phyloP scores from a whole-genome alignment of 2,329 filamentous ascomycete genomes.

The Pyrenochaeta sp. region DNA sequence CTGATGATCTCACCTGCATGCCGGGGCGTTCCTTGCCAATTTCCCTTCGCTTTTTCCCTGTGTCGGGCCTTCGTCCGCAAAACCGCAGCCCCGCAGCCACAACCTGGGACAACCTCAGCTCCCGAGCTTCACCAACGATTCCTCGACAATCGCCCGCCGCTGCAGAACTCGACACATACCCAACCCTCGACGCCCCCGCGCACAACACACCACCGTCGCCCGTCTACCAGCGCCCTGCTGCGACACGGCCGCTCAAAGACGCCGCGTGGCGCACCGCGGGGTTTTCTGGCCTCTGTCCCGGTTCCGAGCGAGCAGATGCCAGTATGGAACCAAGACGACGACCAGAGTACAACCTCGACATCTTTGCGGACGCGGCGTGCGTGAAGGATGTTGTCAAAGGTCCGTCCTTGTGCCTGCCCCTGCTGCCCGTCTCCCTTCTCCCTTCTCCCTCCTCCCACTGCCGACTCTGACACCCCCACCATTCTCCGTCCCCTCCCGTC shows the following conservation, averaged over 20 bases:
- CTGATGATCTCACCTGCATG: slow-evolving; percentile 30
- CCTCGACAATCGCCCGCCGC: slow-evolving; percentile 7
- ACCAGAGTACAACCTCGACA: slow-evolving; percentile 91
- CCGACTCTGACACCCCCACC: too few relatives aligned
- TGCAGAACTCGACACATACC: background rate
- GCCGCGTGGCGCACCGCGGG: slow-evolving; percentile 20
- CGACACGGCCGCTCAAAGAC: slow-evolving; percentile 16
- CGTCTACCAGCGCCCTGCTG: slow-evolving; percentile 11
- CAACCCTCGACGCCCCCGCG: background rate
- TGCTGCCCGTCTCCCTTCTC: slow-evolving; percentile 4
- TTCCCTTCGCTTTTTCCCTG: slow-evolving; percentile 14
- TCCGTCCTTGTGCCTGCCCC: slow-evolving; percentile 57
- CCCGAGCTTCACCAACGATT: slow-evolving; percentile 14
- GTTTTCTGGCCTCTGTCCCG: slow-evolving; percentile 15
- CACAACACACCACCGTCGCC: background rate
- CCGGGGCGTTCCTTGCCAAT: slow-evolving; percentile 13
- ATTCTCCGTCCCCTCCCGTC: too few relatives aligned
- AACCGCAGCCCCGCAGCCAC: slow-evolving; percentile 21
- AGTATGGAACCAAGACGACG: slow-evolving; percentile 72
- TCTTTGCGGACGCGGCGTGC: slow-evolving; percentile 88
- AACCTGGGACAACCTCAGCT: slow-evolving; percentile 12
- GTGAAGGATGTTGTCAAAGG: slow-evolving; percentile 95
- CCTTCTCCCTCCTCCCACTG: slow-evolving; percentile 11
- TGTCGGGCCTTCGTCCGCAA: slow-evolving; percentile 20
- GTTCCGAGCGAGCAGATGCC: slow-evolving; percentile 29